These are phyloP conservation scores for Globisporangium lucens DNA, from an alignment of 352 stramenopile genomes.

Conservation along the genomic window DNA sequence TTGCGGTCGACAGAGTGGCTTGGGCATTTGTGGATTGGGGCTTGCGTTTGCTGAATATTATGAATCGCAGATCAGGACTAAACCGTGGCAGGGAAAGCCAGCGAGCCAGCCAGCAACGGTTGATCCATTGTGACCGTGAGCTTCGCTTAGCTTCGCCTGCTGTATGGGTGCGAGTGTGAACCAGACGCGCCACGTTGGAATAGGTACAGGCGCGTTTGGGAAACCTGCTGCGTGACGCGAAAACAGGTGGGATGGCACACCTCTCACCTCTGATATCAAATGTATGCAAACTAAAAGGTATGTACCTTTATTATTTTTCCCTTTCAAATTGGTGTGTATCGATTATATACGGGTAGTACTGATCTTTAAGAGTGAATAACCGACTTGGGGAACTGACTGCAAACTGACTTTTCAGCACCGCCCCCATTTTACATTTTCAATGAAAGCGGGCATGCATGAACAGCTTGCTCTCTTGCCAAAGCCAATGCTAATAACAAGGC, in stretches of 20 bases:
- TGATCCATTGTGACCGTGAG: not conserved
- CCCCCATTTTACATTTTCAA: conserved; percentile 6
- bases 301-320: not conserved
- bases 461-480: not conserved
- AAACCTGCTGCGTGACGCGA: conserved; percentile 6
- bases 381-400: too few species aligned
- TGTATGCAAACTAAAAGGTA: not conserved
- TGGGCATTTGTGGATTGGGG: not conserved
- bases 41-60: not conserved
- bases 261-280: not conserved
- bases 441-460: not conserved
- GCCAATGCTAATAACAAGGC: not conserved
- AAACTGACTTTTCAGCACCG: conserved; percentile 2
- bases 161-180: conserved; percentile 3
- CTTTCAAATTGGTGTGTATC: too few species aligned
- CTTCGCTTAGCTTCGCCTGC: not conserved
- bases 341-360: not conserved
- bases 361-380: not conserved
- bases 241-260: conserved; percentile 1
- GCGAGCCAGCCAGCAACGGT: not conserved
- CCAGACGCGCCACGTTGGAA: not conserved
- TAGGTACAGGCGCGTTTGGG: not conserved
- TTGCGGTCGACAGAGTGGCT: not conserved
- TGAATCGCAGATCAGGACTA: not conserved
- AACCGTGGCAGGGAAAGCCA: not conserved